phyloP scores from a whole-genome alignment of 2,329 filamentous ascomycete genomes.

The Arthrobotrys entomopaga region DNA sequence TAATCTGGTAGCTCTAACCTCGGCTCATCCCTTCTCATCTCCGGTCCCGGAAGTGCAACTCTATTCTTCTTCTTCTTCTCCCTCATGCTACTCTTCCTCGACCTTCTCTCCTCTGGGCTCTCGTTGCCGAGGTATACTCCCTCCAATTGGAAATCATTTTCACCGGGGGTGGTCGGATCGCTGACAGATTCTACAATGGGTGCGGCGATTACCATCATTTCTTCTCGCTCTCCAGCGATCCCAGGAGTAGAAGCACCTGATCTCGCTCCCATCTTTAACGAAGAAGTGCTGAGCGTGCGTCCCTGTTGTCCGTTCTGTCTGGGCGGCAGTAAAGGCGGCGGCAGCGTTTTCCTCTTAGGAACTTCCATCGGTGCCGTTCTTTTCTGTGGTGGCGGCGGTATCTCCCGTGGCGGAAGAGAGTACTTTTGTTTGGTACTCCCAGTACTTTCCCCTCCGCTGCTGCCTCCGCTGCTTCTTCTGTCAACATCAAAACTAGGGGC shows the following conservation, averaged over 20 bases:
- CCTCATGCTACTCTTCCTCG: conserved; percentile 25
- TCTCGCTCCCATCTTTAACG: conserved; percentile 10
- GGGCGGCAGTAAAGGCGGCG: conserved; percentile 63
- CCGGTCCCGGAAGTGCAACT: background rate
- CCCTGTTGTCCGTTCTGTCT: conserved; percentile 41
- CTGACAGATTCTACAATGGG: conserved; percentile 28
- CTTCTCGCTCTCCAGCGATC: conserved; percentile 18
- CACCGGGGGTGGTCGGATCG: conserved; percentile 23
- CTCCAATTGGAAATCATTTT: conserved; percentile 49
- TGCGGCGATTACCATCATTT: conserved; percentile 54
- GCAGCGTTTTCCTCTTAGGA: conserved; percentile 73
- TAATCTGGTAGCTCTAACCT: conserved; percentile 57
- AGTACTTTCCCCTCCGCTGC: background rate
- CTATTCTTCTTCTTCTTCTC: conserved; percentile 32
- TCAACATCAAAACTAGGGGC: conserved; percentile 23
- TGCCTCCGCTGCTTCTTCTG: conserved; percentile 3
- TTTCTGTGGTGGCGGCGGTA: conserved; percentile 57
- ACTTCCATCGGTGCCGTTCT: conserved; percentile 68
- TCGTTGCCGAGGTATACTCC: conserved; percentile 50
- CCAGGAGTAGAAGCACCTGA: conserved; percentile 18
- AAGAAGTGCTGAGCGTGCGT: conserved; percentile 35
- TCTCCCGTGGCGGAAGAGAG: conserved; percentile 54
- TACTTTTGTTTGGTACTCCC: conserved; percentile 41
- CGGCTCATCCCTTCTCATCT: conserved; percentile 33
- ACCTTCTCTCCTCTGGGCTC: conserved; percentile 45